Percentiles rank a stretch among this genome's conserved stretches.
Conservation (phyloP, 306 rosid genomes). For the Inga laurina region DNA sequence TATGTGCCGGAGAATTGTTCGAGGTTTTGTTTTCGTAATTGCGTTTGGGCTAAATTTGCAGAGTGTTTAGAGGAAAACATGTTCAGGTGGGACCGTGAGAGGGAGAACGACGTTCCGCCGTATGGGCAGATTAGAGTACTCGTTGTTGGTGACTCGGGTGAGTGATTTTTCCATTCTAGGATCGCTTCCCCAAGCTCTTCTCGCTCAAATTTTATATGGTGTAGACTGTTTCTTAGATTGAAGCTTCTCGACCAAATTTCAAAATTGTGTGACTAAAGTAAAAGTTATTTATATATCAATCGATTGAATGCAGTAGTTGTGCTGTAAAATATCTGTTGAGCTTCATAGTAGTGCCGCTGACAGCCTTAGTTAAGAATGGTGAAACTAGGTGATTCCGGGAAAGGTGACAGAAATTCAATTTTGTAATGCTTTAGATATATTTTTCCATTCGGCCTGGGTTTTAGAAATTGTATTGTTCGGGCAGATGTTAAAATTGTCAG, state of each 20-base stretch:
- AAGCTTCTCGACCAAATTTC: neutral
- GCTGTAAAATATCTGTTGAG: neutral
- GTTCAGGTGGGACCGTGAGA: constrained; percentile 78
- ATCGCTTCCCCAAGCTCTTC: neutral
- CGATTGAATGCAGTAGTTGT: neutral
- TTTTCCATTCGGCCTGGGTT: constrained; percentile 1
- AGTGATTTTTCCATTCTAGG: constrained; percentile 11
- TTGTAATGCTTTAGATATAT: constrained; percentile 11
- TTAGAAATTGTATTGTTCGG: neutral
- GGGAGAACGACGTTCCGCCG: constrained; percentile 60
- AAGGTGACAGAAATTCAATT: constrained; percentile 2
- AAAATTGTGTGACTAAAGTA: neutral
- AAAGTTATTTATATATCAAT: neutral
- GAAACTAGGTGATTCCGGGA: neutral
- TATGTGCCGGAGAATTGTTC: constrained; percentile 13
- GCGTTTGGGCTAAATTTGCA: constrained; percentile 26
- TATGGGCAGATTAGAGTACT: constrained; percentile 79
- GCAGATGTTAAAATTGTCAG: neutral
- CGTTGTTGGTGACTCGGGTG: constrained; percentile 79
- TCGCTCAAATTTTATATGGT: neutral
- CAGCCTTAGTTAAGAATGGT: neutral
- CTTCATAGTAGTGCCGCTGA: neutral
- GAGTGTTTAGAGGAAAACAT: constrained; percentile 42
- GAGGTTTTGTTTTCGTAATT: constrained; percentile 23
- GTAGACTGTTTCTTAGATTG: neutral